These are phyloP conservation scores for Amphicarpaea edgeworthii DNA, from an alignment of 306 rosid genomes.

Conservation along the genomic window DNA sequence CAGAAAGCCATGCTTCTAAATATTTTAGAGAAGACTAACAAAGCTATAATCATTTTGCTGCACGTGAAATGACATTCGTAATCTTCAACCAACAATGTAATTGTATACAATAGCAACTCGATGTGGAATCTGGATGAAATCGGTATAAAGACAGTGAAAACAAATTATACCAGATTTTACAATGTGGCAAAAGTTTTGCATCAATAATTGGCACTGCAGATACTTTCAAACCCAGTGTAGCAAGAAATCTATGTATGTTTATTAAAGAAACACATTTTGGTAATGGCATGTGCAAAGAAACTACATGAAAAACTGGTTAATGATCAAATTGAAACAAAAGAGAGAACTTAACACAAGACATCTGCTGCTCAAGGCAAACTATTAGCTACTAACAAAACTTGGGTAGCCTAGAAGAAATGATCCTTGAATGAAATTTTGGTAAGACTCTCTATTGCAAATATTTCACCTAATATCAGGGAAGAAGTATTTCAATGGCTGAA, in stretches of 20 bases:
- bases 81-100: slow-evolving; percentile 4
- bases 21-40: background rate
- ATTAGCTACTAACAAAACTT: slow-evolving; percentile 6
- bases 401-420: slow-evolving; percentile 4
- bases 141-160: background rate
- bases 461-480: background rate
- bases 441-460: slow-evolving; percentile 21
- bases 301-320: background rate
- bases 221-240: slow-evolving; percentile 5
- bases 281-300: slow-evolving; percentile 19
- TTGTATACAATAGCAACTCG: background rate
- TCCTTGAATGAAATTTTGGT: slow-evolving; percentile 4
- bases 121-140: background rate
- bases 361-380: slow-evolving; percentile 1
- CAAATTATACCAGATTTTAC: slow-evolving; percentile 11
- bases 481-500: slow-evolving; percentile 6
- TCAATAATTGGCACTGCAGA: background rate
- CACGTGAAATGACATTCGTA: background rate
- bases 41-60: background rate
- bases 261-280: background rate
- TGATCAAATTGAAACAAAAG: slow-evolving; percentile 20
- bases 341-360: slow-evolving; percentile 21
- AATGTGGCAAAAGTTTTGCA: background rate
- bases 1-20: background rate
- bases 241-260: background rate